Base-by-base conservation (phyloP, 495 filamentous ascomycete species). In the Penicillium steckii region DNA sequence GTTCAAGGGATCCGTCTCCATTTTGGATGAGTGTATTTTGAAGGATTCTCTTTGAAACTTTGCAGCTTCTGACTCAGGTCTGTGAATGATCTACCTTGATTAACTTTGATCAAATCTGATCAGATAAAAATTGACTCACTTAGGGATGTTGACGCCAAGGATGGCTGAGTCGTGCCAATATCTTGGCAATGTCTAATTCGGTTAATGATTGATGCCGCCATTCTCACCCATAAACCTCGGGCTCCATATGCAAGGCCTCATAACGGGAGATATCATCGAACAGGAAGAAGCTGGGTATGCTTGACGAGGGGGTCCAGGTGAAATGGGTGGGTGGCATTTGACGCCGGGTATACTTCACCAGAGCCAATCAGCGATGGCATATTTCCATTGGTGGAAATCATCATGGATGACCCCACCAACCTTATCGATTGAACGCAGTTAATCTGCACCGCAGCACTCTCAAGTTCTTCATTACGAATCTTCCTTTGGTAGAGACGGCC, bases 1-100 rank as follows among this genome's bases (percentile, higher is more conserved):
- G 35, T 52, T 46, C 18, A 56, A 49, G 8, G 53, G 53, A 30
- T 56, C 53, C 2, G 42, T 38, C 18, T 32, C 12, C 53, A 56
- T 56, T 40, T 52, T 52, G 29, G 27, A n/a, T 18, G 33, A 37
- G n/a, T 37, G 15, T 2, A 37, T 37, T 13, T 15, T 15, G 33
- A 10, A 37, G 33, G 8, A 37, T 17, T 37, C n/a, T 37, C 33
- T 37, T 12, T n/a, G n/a, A 8, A 7, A 12, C 18, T 37, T 12
- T 17, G 3, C 15, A 37, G n/a, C 7, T 18, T 17, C 33, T 17
- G 3, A 2, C n/a, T 15, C n/a, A 37, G n/a, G 4, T 7, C 8
- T 7, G 6, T 15, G 33, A 18, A n/a, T n/a, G n/a, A n/a, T n/a
- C n/a, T n/a, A n/a, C n/a, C n/a, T n/a, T n/a, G n/a, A n/a, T n/a